phyloP scores from a whole-genome alignment of 2,329 filamentous ascomycete species.

The Thelonectria rubi region DNA sequence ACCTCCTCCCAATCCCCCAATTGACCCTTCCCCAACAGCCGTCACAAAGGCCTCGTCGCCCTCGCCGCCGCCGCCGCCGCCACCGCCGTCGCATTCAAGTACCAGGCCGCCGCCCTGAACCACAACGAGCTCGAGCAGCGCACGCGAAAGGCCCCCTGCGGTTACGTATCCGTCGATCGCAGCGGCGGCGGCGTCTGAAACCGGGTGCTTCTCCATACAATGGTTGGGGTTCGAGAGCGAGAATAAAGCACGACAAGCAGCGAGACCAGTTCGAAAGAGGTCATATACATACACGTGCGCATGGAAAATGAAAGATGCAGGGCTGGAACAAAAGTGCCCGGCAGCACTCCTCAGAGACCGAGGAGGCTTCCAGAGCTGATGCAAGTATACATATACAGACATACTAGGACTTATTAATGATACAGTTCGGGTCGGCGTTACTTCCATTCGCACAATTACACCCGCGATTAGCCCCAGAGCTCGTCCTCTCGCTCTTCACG shows the following conservation, averaged over 20 bases:
- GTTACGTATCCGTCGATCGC: conserved; percentile 62
- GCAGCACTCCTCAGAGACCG: background rate
- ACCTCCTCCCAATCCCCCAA: background rate
- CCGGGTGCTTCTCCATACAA: background rate
- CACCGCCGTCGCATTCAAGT: conserved; percentile 43
- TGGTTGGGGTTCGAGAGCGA: too few relatives aligned
- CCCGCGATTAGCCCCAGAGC: conserved; percentile 20
- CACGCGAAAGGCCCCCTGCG: conserved; percentile 47
- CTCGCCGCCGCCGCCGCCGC: conserved; percentile 46
- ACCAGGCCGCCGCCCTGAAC: conserved; percentile 48
- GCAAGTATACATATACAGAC: conserved; percentile 26
- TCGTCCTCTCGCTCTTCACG: conserved; percentile 26
- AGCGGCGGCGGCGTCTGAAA: conserved; percentile 58
- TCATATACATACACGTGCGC: background rate
- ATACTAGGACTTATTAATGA: background rate
- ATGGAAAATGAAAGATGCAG: background rate
- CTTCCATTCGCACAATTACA: conserved; percentile 28
- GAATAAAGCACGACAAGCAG: too few relatives aligned
- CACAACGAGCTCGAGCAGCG: conserved; percentile 57
- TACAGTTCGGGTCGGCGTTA: conserved; percentile 21
- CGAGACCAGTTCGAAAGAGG: background rate
- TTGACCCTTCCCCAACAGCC: conserved; percentile 40
- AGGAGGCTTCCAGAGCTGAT: background rate
- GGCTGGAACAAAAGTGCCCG: background rate
- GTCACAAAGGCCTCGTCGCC: conserved; percentile 50